A percentile compares a stretch with the other conserved stretches of the same genome.
These are phyloP conservation scores for Mimosa pudica DNA, from an alignment of 306 rosid species.

Conservation along the genomic window DNA sequence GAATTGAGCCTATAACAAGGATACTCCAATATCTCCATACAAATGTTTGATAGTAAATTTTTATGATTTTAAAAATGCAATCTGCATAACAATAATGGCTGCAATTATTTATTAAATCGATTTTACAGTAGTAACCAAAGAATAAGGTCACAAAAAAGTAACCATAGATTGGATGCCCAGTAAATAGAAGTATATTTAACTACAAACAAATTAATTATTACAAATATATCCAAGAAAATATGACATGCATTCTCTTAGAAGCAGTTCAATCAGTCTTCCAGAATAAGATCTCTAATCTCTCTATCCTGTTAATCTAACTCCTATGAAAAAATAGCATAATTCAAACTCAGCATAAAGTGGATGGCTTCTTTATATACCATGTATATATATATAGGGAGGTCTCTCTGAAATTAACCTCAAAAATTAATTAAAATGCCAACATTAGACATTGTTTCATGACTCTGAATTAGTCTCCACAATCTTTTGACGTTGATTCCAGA, in stretches of 20 bases:
- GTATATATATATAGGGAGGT: not conserved
- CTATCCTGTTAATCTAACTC: not conserved
- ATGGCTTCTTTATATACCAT: not conserved
- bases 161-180: not conserved
- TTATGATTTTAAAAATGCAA: not conserved
- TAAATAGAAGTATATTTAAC: not conserved
- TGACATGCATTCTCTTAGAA: not conserved
- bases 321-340: not conserved
- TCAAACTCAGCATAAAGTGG: not conserved
- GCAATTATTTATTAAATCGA: not conserved
- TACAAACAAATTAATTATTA: too few species aligned
- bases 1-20: too few species aligned
- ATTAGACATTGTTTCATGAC: not conserved
- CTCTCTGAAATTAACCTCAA: not conserved
- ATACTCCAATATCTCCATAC: too few species aligned
- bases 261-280: not conserved
- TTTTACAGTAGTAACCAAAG: not conserved
- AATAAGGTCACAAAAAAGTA: not conserved
- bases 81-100: not conserved
- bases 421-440: not conserved
- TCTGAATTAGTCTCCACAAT: not conserved
- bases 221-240: too few species aligned
- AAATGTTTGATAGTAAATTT: not conserved
- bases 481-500: conserved; percentile 46
- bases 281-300: not conserved